Base-by-base conservation (phyloP, 2,329 filamentous ascomycete genomes). In the Penicillium hesseltinei region DNA sequence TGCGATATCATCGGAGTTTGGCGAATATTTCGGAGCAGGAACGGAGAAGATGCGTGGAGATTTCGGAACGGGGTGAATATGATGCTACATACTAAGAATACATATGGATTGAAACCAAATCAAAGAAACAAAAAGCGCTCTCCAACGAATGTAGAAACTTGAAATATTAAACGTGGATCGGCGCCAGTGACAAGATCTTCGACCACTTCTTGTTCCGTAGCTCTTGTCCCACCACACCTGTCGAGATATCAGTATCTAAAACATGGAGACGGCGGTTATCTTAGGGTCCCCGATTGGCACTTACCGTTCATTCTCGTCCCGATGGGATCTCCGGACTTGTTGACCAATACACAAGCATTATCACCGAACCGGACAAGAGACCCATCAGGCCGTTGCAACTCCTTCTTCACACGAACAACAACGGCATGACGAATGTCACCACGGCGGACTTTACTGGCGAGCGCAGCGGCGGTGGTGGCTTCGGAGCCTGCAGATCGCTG, bases 401-500 rank as follows among this genome's bases (percentile, higher is more conserved):
- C 89, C 80, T 97, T 96, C 69, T 81, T 86, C 38, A 93, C 96
- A 62, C 94, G 89, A 58, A 99, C 95, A 27, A 99, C 87, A 44
- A 99, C 91, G 21, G 94, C 94, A 77, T 99, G 94, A 63, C 93
- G 87, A 67, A 99, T 95, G 77, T 99, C 94, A 67, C 94, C 94
- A 74, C 94, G 88, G 75, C 92, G 91, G 71, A 99, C 94, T 78
- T 97, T 97, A 82, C 92, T 93, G 57, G 90, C 88, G 63, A 87
- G 88, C 54, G 90, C 86, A 75, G 87, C 86, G 69, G 86, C 86
- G 66, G 86, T 88, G 54, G 88, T 85, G 59, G 86, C 86, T 67
- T 91, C 90, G 47, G 86, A 81, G 52, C 85, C 86, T 71, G 90
- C 88, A 69, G 84, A 85, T 66, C 92, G 88, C 77, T 97, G 92